Evolutionary conservation across 2,329 filamentous ascomycete genomes (phyloP).

Genomic region (Fusarium decemcellulare): DNA sequence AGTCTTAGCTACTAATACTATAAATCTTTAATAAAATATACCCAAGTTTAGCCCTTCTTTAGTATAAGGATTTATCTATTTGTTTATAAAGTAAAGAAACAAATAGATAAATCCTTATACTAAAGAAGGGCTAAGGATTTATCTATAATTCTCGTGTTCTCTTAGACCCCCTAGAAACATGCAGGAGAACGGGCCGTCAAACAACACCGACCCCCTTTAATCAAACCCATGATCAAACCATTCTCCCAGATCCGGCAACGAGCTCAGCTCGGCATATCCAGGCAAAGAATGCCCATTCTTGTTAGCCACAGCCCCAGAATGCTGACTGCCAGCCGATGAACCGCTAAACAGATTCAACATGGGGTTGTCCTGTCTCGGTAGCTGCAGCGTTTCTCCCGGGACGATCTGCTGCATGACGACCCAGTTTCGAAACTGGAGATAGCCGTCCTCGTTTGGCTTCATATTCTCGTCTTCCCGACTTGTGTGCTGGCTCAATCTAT

Average conservation of each 20-base stretch:
- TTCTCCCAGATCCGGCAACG: slow-evolving; percentile 21
- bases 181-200: too few relatives aligned
- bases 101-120: too few relatives aligned
- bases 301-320: background rate
- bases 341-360: background rate
- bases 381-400: slow-evolving; percentile 24
- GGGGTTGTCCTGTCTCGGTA: slow-evolving; percentile 15
- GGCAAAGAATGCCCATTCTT: slow-evolving; percentile 4
- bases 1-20: too few relatives aligned
- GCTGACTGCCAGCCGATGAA: background rate
- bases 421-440: slow-evolving; percentile 41
- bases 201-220: background rate
- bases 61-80: too few relatives aligned
- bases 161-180: too few relatives aligned
- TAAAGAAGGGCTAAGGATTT: too few relatives aligned
- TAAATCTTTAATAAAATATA: too few relatives aligned
- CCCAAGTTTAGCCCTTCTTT: too few relatives aligned
- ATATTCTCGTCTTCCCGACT: background rate
- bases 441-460: slow-evolving; percentile 18
- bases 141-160: too few relatives aligned
- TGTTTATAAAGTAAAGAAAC: too few relatives aligned
- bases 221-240: slow-evolving; percentile 30
- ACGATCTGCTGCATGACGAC: slow-evolving; percentile 37
- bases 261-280: slow-evolving; percentile 22
- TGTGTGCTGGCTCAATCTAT: slow-evolving; percentile 6